Percentiles rank a stretch among this genome's conserved stretches.
These are phyloP conservation scores for Cladosporium oxysporum DNA, from an alignment of 2,329 filamentous ascomycete genomes.

Conservation along the genomic window DNA sequence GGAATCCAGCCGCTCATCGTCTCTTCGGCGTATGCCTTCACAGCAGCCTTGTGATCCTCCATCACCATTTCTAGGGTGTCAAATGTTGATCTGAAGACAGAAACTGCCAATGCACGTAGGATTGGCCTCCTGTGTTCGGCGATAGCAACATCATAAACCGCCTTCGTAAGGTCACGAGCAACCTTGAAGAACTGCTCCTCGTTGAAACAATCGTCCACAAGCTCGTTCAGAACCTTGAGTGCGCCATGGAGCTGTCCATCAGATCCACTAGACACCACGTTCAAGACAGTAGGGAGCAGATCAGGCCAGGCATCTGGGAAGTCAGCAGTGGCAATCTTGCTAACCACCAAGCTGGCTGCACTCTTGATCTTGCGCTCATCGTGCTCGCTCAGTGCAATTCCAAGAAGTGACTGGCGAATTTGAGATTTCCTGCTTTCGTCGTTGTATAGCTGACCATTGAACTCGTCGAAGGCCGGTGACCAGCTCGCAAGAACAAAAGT, in stretches of 20 bases:
- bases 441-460: constrained; percentile 65
- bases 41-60: constrained; percentile 83
- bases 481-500: constrained; percentile 83
- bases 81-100: constrained; percentile 88
- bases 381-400: constrained; percentile 72
- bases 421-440: constrained; percentile 70
- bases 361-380: constrained; percentile 83
- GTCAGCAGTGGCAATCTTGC: constrained; percentile 90
- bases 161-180: constrained; percentile 79
- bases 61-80: constrained; percentile 96
- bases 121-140: constrained; percentile 70
- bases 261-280: constrained; percentile 71
- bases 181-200: constrained; percentile 94
- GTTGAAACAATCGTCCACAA: constrained; percentile 90
- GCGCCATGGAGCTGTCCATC: constrained; percentile 86
- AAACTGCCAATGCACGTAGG: constrained; percentile 81
- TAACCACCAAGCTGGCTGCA: constrained; percentile 83
- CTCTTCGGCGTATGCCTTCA: constrained; percentile 87
- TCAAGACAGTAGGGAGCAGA: constrained; percentile 77
- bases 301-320: constrained; percentile 95
- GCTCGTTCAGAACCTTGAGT: constrained; percentile 80
- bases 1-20: constrained; percentile 79
- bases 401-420: constrained; percentile 72
- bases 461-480: constrained; percentile 74
- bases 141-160: constrained; percentile 78